A percentile compares a stretch with the other conserved stretches of the same genome.
phyloP scores from a whole-genome alignment of 2,329 filamentous ascomycete species.

The Pseudopithomyces chartarum region DNA sequence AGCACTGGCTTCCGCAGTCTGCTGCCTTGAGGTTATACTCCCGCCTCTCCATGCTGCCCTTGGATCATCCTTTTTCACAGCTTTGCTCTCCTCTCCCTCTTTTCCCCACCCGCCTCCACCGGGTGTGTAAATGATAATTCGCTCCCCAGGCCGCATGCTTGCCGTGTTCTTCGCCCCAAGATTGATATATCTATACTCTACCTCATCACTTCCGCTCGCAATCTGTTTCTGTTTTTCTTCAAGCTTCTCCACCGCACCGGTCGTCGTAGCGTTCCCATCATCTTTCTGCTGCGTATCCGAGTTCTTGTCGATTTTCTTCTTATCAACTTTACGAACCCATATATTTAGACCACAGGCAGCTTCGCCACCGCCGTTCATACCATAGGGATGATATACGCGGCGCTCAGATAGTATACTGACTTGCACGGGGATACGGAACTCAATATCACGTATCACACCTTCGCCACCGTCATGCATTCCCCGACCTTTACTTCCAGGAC shows the following conservation, averaged over 20 bases:
- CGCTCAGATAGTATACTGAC: constrained; percentile 80
- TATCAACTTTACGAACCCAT: constrained; percentile 75
- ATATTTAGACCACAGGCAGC: constrained; percentile 81
- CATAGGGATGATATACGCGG: constrained; percentile 78
- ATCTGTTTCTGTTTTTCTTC: constrained; percentile 36
- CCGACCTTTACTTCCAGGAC: constrained; percentile 65
- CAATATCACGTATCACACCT: constrained; percentile 78
- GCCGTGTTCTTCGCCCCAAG: constrained; percentile 81
- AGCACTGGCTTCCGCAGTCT: constrained; percentile 54
- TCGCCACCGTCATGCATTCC: constrained; percentile 75
- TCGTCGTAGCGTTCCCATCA: constrained; percentile 48
- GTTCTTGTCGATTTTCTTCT: constrained; percentile 29
- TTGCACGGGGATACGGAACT: constrained; percentile 78
- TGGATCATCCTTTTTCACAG: constrained; percentile 60
- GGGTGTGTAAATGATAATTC: constrained; percentile 78
- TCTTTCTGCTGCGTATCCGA: constrained; percentile 29
- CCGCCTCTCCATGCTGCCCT: constrained; percentile 64
- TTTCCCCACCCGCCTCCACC: constrained; percentile 79
- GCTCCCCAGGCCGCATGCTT: constrained; percentile 74
- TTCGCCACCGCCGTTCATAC: constrained; percentile 80
- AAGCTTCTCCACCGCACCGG: constrained; percentile 45
- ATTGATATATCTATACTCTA: constrained; percentile 67
- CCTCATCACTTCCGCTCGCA: constrained; percentile 50
- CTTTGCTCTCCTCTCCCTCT: constrained; percentile 61
- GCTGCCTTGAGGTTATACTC: constrained; percentile 61